phyloP scores from a whole-genome alignment of 2,329 filamentous ascomycete species.

The Aspergillus ustus region DNA sequence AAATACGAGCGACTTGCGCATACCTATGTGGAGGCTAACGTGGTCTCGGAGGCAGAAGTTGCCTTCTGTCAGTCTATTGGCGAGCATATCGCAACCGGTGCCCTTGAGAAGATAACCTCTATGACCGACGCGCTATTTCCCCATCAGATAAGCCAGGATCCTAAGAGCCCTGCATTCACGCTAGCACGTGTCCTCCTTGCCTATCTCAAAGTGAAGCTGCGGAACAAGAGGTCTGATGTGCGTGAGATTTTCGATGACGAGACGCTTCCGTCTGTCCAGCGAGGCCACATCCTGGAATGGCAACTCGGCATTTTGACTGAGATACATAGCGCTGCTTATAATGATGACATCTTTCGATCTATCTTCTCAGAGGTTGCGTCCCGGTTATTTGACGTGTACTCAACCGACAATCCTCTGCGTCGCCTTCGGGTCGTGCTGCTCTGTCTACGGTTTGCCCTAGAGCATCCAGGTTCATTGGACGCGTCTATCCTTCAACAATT shows the following conservation, averaged over 20 bases:
- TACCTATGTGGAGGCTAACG: slow-evolving; percentile 45
- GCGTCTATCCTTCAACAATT: slow-evolving; percentile 31
- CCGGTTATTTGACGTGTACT: slow-evolving; percentile 41
- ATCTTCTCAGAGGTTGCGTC: slow-evolving; percentile 35
- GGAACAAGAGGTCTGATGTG: slow-evolving; percentile 33
- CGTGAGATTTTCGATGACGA: slow-evolving; percentile 38
- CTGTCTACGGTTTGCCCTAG: slow-evolving; percentile 40
- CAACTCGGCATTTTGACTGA: slow-evolving; percentile 43
- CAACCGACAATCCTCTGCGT: slow-evolving; percentile 39
- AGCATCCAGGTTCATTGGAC: slow-evolving; percentile 36
- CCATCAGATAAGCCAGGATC: slow-evolving; percentile 36
- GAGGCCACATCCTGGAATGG: slow-evolving; percentile 43
- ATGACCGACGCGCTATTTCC: slow-evolving; percentile 33
- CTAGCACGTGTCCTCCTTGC: slow-evolving; percentile 44
- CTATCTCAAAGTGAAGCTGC: slow-evolving; percentile 42
- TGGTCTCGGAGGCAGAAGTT: slow-evolving; percentile 39
- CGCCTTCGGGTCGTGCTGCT: slow-evolving; percentile 42
- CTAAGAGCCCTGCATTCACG: slow-evolving; percentile 41
- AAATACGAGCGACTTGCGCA: slow-evolving; percentile 52
- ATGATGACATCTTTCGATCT: slow-evolving; percentile 34
- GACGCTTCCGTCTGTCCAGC: slow-evolving; percentile 28
- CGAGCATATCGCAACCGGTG: slow-evolving; percentile 45
- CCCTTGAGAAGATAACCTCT: slow-evolving; percentile 36
- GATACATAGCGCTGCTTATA: slow-evolving; percentile 30
- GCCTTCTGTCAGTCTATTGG: slow-evolving; percentile 47